phyloP scores from a whole-genome alignment of 1,284 basidiomycete genomes.

The Rhodotorula sp. region DNA sequence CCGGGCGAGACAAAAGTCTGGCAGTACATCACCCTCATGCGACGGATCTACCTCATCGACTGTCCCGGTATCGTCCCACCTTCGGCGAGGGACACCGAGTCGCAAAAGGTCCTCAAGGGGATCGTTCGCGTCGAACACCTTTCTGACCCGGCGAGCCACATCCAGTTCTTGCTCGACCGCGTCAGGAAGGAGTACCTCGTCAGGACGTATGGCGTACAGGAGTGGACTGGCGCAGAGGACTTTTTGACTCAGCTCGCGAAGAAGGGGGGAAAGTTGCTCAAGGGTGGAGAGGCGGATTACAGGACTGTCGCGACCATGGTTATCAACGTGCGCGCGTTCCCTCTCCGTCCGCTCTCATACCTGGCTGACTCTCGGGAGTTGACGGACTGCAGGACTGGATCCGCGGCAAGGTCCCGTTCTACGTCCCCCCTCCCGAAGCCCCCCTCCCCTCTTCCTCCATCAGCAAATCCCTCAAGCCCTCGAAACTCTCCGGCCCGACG shows the following conservation, averaged over 20 bases:
- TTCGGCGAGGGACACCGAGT: conserved; percentile 83
- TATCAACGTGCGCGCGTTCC: conserved; percentile 57
- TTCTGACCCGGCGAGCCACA: conserved; percentile 88
- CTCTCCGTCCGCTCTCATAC: not conserved
- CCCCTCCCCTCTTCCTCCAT: conserved; percentile 32
- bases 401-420: conserved; percentile 74
- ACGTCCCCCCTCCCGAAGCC: conserved; percentile 52
- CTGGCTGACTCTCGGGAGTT: not conserved
- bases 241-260: conserved; percentile 83
- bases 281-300: conserved; percentile 90
- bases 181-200: conserved; percentile 91
- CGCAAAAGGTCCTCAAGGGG: conserved; percentile 91
- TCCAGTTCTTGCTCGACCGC: conserved; percentile 80
- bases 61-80: conserved; percentile 98
- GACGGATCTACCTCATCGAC: conserved; percentile 97
- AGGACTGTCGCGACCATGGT: conserved; percentile 94
- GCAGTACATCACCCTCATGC: conserved; percentile 98
- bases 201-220: conserved; percentile 78
- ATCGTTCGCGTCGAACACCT: conserved; percentile 96
- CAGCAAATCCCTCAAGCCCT: not conserved
- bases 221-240: conserved; percentile 65
- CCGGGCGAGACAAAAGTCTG: conserved; percentile 99
- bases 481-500: too few relatives aligned
- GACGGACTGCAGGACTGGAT: conserved; percentile 74
- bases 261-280: conserved; percentile 86